phyloP scores from a whole-genome alignment of 2,329 filamentous ascomycete genomes.

The Fusarium caatingaense region DNA sequence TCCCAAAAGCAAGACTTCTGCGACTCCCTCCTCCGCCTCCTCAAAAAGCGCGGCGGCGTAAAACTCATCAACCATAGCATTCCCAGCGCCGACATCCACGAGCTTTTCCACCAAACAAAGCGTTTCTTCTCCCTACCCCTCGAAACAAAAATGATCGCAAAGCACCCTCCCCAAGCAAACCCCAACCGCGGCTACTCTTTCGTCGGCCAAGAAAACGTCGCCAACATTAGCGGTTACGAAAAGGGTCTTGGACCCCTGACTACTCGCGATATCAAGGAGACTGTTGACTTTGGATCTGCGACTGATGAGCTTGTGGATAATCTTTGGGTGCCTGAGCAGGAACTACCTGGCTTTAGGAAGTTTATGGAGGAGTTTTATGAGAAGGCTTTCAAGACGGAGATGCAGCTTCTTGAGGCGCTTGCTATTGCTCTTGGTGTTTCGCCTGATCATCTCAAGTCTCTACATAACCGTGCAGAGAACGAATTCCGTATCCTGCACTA shows the following conservation, averaged over 20 bases:
- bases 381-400: conserved; percentile 76
- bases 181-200: conserved; percentile 54
- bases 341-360: conserved; percentile 40
- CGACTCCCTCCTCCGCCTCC: conserved; percentile 35
- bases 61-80: conserved; percentile 46
- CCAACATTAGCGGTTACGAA: conserved; percentile 50
- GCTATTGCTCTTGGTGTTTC: conserved; percentile 78
- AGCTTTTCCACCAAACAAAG: conserved; percentile 43
- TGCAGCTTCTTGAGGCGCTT: conserved; percentile 79
- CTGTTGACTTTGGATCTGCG: conserved; percentile 54
- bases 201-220: conserved; percentile 51
- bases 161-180: conserved; percentile 50
- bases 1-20: conserved; percentile 44
- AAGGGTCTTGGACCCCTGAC: conserved; percentile 64
- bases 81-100: conserved; percentile 36
- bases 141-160: conserved; percentile 48
- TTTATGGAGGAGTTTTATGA: conserved; percentile 70
- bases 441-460: conserved; percentile 74
- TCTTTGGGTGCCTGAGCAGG: conserved; percentile 45
- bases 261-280: conserved; percentile 60
- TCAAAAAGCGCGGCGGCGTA: conserved; percentile 43
- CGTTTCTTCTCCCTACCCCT: conserved; percentile 50
- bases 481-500: conserved; percentile 71
- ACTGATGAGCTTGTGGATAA: conserved; percentile 48
- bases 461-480: conserved; percentile 67